Evolutionary conservation across 352 stramenopile species (phyloP), one percentile per base, ranked within the genome.

Genomic region (Pythium rishiriense): DNA sequence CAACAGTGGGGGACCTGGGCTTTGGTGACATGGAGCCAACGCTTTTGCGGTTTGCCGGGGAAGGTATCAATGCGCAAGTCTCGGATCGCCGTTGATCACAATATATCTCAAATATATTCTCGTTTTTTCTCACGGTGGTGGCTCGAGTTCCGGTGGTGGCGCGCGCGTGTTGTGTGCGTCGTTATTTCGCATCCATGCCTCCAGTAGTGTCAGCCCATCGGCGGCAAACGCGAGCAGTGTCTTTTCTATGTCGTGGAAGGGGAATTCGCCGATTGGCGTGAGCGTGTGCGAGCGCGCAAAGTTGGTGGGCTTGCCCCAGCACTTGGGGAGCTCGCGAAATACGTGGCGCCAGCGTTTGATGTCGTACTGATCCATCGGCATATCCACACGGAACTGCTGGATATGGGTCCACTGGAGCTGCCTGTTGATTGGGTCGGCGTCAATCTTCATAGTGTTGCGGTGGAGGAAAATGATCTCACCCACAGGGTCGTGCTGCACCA

Each of bases 1-100:
- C 82, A 25, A 74, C 81, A 4, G 79, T 92, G 66, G 76, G 60
- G 39, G 73, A 73, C 11, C 86, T 88, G 31, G 31, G 31, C 59
- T 90, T 90, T 62, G 78, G 79, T 53, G 70, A 80, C 14, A 61
- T 91, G 12, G 83, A 90, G 59, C 47, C 66, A 24, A 68, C 79
- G 42, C 69, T 90, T 17, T 57, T 87, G 11, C 66, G 61, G 19
- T 87, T 77, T 51, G 73, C 72, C 33, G 64, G 72, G 37, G 76
- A 82, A 6, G 76, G 72, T 9, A 68, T 42, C 57, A 47, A 35
- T 5, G 25, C 45, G 31, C 31, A 5, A 35, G 31, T 35, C n/a
- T n/a, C n/a, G n/a, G n/a, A n/a, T n/a, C n/a, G n/a, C n/a, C n/a
- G n/a, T n/a, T n/a, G n/a, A 10, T 35, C 5, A 35, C 31, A 35